These are phyloP conservation scores for Myxozyma mucilagina DNA, from an alignment of 805 yeast genomes.

Conservation along the genomic window DNA sequence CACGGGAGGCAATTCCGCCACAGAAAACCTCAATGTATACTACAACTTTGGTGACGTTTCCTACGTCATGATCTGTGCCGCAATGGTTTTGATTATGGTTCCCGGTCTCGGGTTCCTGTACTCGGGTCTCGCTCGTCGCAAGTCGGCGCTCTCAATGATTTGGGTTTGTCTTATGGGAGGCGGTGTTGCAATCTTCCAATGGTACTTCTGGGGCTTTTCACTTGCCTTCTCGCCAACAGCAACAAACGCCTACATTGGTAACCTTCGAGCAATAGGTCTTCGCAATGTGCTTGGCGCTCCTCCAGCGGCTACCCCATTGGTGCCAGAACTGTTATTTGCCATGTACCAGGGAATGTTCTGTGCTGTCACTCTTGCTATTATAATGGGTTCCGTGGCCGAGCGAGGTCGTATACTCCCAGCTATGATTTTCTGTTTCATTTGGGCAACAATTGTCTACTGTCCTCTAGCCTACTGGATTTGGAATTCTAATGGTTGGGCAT, in stretches of 20 bases:
- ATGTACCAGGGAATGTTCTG: constrained; percentile 88
- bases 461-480: constrained; percentile 97
- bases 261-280: constrained; percentile 79
- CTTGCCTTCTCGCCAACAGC: constrained; percentile 82
- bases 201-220: constrained; percentile 99
- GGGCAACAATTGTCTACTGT: constrained; percentile 91
- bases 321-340: constrained; percentile 85
- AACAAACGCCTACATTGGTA: constrained; percentile 82
- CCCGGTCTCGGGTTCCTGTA: constrained; percentile 93
- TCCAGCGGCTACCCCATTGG: constrained; percentile 45
- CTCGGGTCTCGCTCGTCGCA: constrained; percentile 93
- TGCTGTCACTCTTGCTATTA: constrained; percentile 87
- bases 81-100: constrained; percentile 81
- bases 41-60: constrained; percentile 45
- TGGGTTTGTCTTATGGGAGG: constrained; percentile 95
- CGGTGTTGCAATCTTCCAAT: constrained; percentile 79
- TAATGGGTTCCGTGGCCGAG: constrained; percentile 91
- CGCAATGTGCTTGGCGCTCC: constrained; percentile 60
- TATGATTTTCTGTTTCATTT: constrained; percentile 74
- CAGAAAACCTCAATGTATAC: constrained; percentile 64
- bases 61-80: constrained; percentile 42
- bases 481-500: constrained; percentile 93
- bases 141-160: constrained; percentile 85
- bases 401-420: constrained; percentile 87
- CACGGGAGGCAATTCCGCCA: constrained; percentile 80